Evolutionary conservation across 2,329 filamentous ascomycete genomes (phyloP), one percentile per base, ranked within the genome.

Genomic region (Davidsoniella virescens): DNA sequence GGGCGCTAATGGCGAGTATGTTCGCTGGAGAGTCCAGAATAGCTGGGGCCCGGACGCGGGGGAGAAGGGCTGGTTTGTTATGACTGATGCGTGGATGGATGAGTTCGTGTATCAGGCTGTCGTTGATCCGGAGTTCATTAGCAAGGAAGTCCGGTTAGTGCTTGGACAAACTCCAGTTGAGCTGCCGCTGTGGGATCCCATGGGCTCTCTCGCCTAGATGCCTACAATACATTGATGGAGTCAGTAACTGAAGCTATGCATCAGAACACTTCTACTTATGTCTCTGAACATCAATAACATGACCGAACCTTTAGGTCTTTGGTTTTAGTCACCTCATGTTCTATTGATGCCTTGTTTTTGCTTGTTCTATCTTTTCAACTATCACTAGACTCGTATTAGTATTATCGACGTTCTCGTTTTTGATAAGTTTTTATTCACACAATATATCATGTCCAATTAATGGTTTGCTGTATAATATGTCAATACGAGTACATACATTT

Each of bases 1-100:
- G 2, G 80, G 84, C 53, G 68, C 73, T 25, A 65, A 62, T 1
- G 79, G 76, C 1, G 74, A 77, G 63, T 71, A 78, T 2, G 75
- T 87, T 1, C 69, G 87, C 42, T 94, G 87, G 87, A 70, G 86
- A 49, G 85, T 94, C 5, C 82, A 94, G 71, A 94, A 94, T 62
- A 83, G 77, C 51, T 94, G 87, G 87, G 84, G 83, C 10, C 71
- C 76, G 39, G 66, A 60, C 0, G 73, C 73, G 0, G 87, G 87
- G 0, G 75, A 80, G 10, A 78, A 87, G 57, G 87, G 87, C 0
- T 94, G 85, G 74, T 92, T 92, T 60, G 83, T 94, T 54, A 94
- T 93, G 86, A 83, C 72, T 54, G 87, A 94, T 64, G 68, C 69
- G 17, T 85, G 81, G 81, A 80, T 85, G 76, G 78, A 84, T 54